These are phyloP conservation scores for Colletotrichum sp. DNA, from an alignment of 2,329 filamentous ascomycete species.

Conservation along the genomic window DNA sequence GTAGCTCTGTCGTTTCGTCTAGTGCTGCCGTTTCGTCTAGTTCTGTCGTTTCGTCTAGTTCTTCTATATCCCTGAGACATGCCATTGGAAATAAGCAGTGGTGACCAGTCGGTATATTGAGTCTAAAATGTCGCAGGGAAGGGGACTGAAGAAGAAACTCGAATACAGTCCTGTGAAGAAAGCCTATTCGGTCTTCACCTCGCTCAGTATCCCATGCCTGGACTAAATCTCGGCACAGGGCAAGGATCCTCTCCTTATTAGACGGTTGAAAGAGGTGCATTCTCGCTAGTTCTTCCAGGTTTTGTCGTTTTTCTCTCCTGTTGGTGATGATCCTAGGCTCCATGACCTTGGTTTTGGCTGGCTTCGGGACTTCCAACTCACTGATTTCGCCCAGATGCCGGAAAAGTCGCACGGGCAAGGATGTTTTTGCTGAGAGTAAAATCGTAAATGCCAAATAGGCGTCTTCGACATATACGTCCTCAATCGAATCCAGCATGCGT, in stretches of 20 bases:
- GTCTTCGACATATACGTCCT: neutral
- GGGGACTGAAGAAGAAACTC: neutral
- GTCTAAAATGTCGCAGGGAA: accelerated
- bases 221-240: neutral
- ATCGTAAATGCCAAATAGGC: neutral
- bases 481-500: slow-evolving; percentile 16
- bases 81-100: neutral
- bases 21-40: no score
- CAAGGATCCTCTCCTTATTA: no score
- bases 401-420: neutral
- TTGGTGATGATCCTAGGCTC: no score
- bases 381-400: no score
- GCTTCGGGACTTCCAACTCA: no score
- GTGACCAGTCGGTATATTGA: neutral
- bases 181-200: neutral
- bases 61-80: neutral
- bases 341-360: no score
- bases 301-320: no score
- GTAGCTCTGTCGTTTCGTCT: no score
- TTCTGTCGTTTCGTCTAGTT: no score
- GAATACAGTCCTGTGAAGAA: neutral
- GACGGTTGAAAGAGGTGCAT: no score
- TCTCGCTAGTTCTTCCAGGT: no score
- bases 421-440: neutral
- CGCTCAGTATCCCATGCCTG: neutral